Evolutionary conservation across 2,329 filamentous ascomycete genomes (phyloP).

Genomic region (Coniella lustricola): DNA sequence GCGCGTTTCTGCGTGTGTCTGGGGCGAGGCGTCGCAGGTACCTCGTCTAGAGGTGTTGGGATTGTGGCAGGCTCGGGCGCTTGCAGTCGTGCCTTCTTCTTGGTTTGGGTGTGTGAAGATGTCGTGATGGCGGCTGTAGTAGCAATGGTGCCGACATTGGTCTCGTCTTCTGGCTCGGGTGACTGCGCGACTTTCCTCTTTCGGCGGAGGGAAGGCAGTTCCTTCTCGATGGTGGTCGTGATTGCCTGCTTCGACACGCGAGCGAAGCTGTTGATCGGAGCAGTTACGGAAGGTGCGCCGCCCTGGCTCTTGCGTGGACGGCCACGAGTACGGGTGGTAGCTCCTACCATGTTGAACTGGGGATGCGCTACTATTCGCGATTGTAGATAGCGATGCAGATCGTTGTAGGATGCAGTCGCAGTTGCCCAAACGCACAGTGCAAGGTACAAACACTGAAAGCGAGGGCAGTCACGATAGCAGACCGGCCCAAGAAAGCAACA

Average conservation of each 20-base stretch:
- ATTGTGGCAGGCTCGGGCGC: conserved; percentile 1
- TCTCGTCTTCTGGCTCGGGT: conserved; percentile 23
- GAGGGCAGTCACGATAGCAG: neutral
- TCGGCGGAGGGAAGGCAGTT: conserved; percentile 24
- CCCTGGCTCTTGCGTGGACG: conserved; percentile 11
- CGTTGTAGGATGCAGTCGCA: neutral
- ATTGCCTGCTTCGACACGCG: conserved; percentile 39
- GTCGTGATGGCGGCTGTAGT: neutral
- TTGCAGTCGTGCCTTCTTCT: conserved; percentile 13
- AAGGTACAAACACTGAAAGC: too few relatives aligned
- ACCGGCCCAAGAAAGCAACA: too few relatives aligned
- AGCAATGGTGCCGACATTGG: neutral
- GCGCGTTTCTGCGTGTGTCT: conserved; percentile 9
- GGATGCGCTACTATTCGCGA: neutral
- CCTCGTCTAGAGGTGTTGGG: conserved; percentile 18
- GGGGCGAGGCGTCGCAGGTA: conserved; percentile 13
- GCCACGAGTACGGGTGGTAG: conserved; percentile 5
- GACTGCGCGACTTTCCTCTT: conserved; percentile 27
- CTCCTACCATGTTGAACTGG: conserved; percentile 9
- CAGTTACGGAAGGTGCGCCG: neutral
- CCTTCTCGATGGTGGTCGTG: conserved; percentile 16
- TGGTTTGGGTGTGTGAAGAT: neutral
- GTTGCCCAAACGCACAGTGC: too few relatives aligned
- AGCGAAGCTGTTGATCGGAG: conserved; percentile 36
- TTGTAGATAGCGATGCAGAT: neutral